Evolutionary conservation across 1,139 yeast genomes (phyloP).

Genomic region (Blastobotrys aristatus): DNA sequence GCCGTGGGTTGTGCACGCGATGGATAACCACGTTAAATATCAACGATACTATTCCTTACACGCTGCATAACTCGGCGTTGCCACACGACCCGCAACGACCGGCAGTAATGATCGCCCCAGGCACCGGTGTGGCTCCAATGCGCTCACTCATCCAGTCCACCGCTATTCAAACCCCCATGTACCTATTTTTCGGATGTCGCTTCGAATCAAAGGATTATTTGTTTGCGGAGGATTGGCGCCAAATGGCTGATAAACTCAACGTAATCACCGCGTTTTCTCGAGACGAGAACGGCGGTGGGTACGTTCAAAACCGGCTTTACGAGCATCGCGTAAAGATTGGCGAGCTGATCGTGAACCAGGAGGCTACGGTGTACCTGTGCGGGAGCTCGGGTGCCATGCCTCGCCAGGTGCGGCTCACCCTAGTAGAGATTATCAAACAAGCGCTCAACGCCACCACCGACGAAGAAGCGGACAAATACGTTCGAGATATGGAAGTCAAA

Average conservation of each 20-base stretch:
- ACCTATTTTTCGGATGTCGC: slow-evolving; percentile 75
- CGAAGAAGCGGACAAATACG: slow-evolving; percentile 46
- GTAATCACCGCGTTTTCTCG: slow-evolving; percentile 56
- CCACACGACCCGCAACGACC: slow-evolving; percentile 41
- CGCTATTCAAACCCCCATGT: slow-evolving; percentile 15
- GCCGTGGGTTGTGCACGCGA: slow-evolving; percentile 80
- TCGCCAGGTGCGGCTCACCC: slow-evolving; percentile 72
- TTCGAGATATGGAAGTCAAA: slow-evolving; percentile 56
- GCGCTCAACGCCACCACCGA: slow-evolving; percentile 26
- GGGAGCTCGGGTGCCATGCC: slow-evolving; percentile 98
- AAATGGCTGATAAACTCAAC: slow-evolving; percentile 34
- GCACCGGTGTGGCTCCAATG: slow-evolving; percentile 92
- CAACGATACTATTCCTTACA: slow-evolving; percentile 51
- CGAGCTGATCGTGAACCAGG: slow-evolving; percentile 47
- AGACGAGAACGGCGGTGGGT: slow-evolving; percentile 39
- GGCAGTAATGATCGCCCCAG: slow-evolving; percentile 73
- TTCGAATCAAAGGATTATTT: slow-evolving; percentile 60
- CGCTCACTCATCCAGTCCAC: slow-evolving; percentile 49
- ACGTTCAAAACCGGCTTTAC: slow-evolving; percentile 72
- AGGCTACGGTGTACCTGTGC: slow-evolving; percentile 69
- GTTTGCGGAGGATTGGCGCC: slow-evolving; percentile 53
- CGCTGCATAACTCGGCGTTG: slow-evolving; percentile 44
- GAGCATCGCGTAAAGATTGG: slow-evolving; percentile 45
- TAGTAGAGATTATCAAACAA: slow-evolving; percentile 54
- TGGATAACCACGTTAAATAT: slow-evolving; percentile 54